A percentile compares a stretch with the other conserved stretches of the same genome.
These are phyloP conservation scores for Collybiopsis luxurians DNA, from an alignment of 768 basidiomycete species.

Conservation along the genomic window DNA sequence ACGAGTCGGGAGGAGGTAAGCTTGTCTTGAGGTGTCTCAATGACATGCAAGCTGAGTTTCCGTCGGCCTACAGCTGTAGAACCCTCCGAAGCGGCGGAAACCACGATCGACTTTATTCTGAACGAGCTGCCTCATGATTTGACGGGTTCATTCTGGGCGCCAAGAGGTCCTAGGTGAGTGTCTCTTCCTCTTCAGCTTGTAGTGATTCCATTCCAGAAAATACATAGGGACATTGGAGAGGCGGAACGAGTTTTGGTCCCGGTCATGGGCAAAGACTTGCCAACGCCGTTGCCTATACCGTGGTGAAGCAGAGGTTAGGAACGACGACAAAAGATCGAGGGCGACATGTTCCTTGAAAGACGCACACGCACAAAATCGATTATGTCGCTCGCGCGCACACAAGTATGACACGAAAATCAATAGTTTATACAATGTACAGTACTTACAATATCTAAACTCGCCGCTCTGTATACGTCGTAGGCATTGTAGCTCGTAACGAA, in stretches of 20 bases:
- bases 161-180: constrained; percentile 36
- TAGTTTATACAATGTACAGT: neutral
- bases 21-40: neutral
- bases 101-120: constrained; percentile 35
- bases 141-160: constrained; percentile 45
- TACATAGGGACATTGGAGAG: constrained; percentile 39
- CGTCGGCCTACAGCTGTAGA: constrained; percentile 35
- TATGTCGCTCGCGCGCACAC: too few relatives aligned
- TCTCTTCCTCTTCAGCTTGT: neutral
- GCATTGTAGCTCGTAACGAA: neutral
- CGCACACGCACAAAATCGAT: too few relatives aligned
- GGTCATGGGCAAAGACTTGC: constrained; percentile 36
- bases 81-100: constrained; percentile 38
- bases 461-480: too few relatives aligned
- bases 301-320: constrained; percentile 24
- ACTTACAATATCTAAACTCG: neutral
- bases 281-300: constrained; percentile 37
- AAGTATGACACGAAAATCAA: neutral
- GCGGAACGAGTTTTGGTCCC: constrained; percentile 25
- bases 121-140: constrained; percentile 27
- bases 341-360: too few relatives aligned
- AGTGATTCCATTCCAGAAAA: neutral
- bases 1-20: constrained; percentile 42
- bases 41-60: too few relatives aligned
- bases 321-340: too few relatives aligned